phyloP scores from a whole-genome alignment of 495 filamentous ascomycete species.

The Tuber aestivum region DNA sequence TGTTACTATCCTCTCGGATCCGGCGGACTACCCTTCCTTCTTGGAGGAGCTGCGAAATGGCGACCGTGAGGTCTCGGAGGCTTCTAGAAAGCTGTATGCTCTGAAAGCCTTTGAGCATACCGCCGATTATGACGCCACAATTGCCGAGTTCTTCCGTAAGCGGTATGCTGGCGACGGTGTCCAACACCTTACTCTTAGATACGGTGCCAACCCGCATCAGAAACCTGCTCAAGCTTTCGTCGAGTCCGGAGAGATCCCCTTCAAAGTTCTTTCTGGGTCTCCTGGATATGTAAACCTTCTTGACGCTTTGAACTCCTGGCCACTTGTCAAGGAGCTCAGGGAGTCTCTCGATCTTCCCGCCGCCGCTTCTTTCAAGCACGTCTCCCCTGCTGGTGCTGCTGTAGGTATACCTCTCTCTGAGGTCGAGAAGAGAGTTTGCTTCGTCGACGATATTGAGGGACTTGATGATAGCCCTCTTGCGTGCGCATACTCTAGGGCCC shows the following conservation, averaged over 20 bases:
- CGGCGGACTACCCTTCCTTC: slow-evolving; percentile 87
- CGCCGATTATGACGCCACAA: slow-evolving; percentile 91
- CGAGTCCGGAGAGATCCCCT: slow-evolving; percentile 68
- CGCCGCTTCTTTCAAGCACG: slow-evolving; percentile 97
- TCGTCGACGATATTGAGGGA: slow-evolving; percentile 90
- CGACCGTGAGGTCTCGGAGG: slow-evolving; percentile 69
- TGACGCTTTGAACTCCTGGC: slow-evolving; percentile 95
- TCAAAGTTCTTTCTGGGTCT: slow-evolving; percentile 87
- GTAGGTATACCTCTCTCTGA: slow-evolving; percentile 80
- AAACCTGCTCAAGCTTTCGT: slow-evolving; percentile 84
- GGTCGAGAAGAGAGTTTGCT: slow-evolving; percentile 91
- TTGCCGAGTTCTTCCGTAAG: slow-evolving; percentile 95
- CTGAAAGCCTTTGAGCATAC: slow-evolving; percentile 98
- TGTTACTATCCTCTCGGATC: slow-evolving; percentile 91
- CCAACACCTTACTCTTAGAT: slow-evolving; percentile 80
- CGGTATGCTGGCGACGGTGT: slow-evolving; percentile 80
- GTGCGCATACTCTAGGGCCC: slow-evolving; percentile 88
- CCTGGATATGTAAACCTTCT: slow-evolving; percentile 97
- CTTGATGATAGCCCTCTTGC: slow-evolving; percentile 79
- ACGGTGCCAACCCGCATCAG: slow-evolving; percentile 96
- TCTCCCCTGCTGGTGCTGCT: slow-evolving; percentile 91
- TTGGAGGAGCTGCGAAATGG: slow-evolving; percentile 80
- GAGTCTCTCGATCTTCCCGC: slow-evolving; percentile 78
- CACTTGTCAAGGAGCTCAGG: slow-evolving; percentile 92
- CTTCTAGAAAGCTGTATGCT: slow-evolving; percentile 76